Evolutionary conservation across 1,139 yeast genomes (phyloP), one percentile per base, ranked within the genome.

Genomic region (Blastobotrys malaysiensis): DNA sequence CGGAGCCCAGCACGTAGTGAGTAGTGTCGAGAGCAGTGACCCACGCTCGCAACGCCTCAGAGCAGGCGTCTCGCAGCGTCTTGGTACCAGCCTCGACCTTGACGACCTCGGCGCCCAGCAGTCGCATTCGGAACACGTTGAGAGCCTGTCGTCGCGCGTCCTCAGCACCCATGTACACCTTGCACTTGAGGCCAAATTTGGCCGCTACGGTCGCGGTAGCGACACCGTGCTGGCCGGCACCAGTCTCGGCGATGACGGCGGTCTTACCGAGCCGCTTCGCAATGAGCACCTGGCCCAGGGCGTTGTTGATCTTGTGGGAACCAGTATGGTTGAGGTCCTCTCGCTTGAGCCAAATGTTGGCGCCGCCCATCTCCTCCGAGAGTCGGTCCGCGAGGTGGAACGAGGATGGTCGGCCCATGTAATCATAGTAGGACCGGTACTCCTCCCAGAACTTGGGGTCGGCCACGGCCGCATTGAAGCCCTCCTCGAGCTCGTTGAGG

Each of bases 171-270:
- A 93, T 93, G 68, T 83, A 93, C 43, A 93, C 96, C n/a, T 89
- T 88, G 77, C 99, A 93, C 69, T 87, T 83, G 73, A 93, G 72
- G 52, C 99, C 99, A 65, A 93, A 93, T 72, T 93, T 95, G 62
- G 99, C 99, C 75, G 97, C 91, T 0, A 96, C 98, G 55, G 99
- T 93, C 27, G 99, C 99, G 56, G 99, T 93, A 48, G 99, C 99
- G 47, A 93, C 99, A 76, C 99, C 99, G 70, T 93, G 99, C 77
- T 93, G 99, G 60, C 99, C 99, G 53, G 99, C 99, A 72, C 99
- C 99, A 48, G 99, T 93, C 76, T 93, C 99, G 48, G 99, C 99
- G 69, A 93, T 93, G 59, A 93, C 82, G 64, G 87, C 84, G 58
- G 77, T 83, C 77, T 93, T 93, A 50, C 99, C 99, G 63, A 95